Base-by-base conservation (phyloP, 768 basidiomycete genomes). In the Coprinopsis marcescibilis region DNA sequence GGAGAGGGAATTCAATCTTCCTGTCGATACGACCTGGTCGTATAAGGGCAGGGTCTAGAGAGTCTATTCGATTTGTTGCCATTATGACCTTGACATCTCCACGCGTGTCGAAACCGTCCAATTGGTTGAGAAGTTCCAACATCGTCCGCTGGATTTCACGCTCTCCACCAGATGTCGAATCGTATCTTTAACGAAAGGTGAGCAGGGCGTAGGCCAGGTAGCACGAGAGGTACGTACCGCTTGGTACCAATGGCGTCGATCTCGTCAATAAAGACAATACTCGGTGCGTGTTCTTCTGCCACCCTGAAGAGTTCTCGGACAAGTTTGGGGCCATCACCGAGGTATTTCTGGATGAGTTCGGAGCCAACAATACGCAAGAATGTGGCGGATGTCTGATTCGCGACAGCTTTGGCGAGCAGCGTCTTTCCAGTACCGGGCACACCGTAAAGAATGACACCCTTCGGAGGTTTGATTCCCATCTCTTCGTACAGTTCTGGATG, bases 31-130 rank as follows among this genome's bases (percentile, higher is more conserved):
- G 91, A 38, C 96, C 96, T 4, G 96, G 96, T 43, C 96, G 89
- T 59, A 99, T 96, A 50, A 99, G 82, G 14, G 96, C 96, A 45
- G 96, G 96, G 66, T 99, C 96, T 23, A 99, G 78, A 2, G 91
- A 84, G 63, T 98, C 95, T 57, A 99, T 99, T 68, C 78, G 84
- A 70, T 99, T 99, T 4, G 96, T 99, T 11, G 96, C 96, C 96
- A 98, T 98, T 64, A 99, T 97, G 55, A 99, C 95, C 68, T 98
- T 99, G 49, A 99, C 94, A 61, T 98, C 96, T n/a, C 95, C 95
- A 46, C 94, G 83, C 4, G 93, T 93, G 62, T 99, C 96, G 65
- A 99, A 98, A n/a, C 96, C 96, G 57, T 99, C 96, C 32, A 99
- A 76, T 66, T 99, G 96, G 63, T 99, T 99, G 43, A 99, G 79